These are phyloP conservation scores for Alternaria sp. DNA, from an alignment of 2,329 filamentous ascomycete species.

Conservation along the genomic window DNA sequence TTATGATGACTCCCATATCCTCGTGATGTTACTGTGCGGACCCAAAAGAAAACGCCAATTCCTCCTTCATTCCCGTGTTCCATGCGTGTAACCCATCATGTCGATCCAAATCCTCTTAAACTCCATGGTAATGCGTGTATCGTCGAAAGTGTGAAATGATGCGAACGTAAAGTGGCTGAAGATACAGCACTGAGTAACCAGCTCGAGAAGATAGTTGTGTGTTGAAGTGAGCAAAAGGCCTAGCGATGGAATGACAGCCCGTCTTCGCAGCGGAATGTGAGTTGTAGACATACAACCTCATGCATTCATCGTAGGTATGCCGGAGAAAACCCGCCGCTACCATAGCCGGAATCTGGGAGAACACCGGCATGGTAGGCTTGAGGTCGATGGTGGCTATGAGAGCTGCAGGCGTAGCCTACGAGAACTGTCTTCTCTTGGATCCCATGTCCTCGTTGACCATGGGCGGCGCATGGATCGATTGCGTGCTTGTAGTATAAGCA, in stretches of 20 bases:
- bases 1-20: slow-evolving; percentile 2
- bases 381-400: slow-evolving; percentile 54
- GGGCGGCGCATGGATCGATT: slow-evolving; percentile 79
- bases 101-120: slow-evolving; percentile 15
- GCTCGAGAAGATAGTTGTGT: slow-evolving; percentile 30
- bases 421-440: slow-evolving; percentile 78
- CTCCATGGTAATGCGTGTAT: slow-evolving; percentile 36
- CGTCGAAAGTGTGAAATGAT: slow-evolving; percentile 12
- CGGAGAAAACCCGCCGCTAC: slow-evolving; percentile 31
- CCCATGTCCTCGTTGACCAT: slow-evolving; percentile 74
- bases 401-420: slow-evolving; percentile 79
- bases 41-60: not conserved
- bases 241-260: not conserved
- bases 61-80: not conserved
- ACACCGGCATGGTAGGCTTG: slow-evolving; percentile 26
- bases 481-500: slow-evolving; percentile 90
- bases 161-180: slow-evolving; percentile 15
- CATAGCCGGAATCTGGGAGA: slow-evolving; percentile 40
- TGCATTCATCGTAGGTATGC: slow-evolving; percentile 17
- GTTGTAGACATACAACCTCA: not conserved
- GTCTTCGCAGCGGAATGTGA: not conserved
- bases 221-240: not conserved
- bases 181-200: slow-evolving; percentile 23
- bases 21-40: slow-evolving; percentile 33
- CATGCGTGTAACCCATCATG: slow-evolving; percentile 21